A percentile compares a stretch with the other conserved stretches of the same genome.
Conservation (phyloP, 2,329 filamentous ascomycete genomes). For the Colletotrichum lupini region DNA sequence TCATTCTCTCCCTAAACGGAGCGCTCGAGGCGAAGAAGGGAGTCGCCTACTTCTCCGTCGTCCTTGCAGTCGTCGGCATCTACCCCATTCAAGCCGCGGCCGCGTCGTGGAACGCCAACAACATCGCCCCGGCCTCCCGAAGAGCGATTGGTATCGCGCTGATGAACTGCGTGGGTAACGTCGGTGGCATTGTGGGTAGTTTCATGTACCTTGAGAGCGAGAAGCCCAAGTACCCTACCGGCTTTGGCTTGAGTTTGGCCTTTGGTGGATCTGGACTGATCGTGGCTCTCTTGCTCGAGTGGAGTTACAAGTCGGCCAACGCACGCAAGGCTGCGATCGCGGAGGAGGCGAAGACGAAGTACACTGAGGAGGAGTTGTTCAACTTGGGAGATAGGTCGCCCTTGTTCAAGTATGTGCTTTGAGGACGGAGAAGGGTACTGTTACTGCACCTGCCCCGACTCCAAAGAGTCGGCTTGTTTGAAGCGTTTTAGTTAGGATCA, state of each 20-base stretch:
- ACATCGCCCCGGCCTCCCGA: slow-evolving; percentile 40
- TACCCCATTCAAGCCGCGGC: slow-evolving; percentile 35
- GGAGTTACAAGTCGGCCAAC: slow-evolving; percentile 43
- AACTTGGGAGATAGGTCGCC: slow-evolving; percentile 47
- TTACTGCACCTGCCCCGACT: neutral
- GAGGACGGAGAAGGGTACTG: neutral
- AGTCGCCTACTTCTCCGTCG: slow-evolving; percentile 33
- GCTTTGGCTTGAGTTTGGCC: slow-evolving; percentile 47
- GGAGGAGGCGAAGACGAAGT: slow-evolving; percentile 40
- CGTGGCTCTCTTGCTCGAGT: slow-evolving; percentile 44
- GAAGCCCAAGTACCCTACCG: slow-evolving; percentile 61
- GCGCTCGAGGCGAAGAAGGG: slow-evolving; percentile 21
- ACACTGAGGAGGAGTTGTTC: slow-evolving; percentile 45
- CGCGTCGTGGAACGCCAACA: slow-evolving; percentile 39
- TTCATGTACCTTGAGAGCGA: slow-evolving; percentile 43
- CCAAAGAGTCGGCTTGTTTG: neutral
- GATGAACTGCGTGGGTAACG: slow-evolving; percentile 45
- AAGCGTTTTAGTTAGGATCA: neutral
- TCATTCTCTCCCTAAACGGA: slow-evolving; percentile 31
- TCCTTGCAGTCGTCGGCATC: slow-evolving; percentile 32
- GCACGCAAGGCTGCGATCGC: slow-evolving; percentile 39
- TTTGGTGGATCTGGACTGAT: slow-evolving; percentile 44
- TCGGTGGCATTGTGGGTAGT: slow-evolving; percentile 43
- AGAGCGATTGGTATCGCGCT: slow-evolving; percentile 42
- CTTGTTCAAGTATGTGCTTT: slow-evolving; percentile 33